These are phyloP conservation scores for Chaetomium olivaceum DNA, from an alignment of 2,329 filamentous ascomycete species.

Conservation along the genomic window DNA sequence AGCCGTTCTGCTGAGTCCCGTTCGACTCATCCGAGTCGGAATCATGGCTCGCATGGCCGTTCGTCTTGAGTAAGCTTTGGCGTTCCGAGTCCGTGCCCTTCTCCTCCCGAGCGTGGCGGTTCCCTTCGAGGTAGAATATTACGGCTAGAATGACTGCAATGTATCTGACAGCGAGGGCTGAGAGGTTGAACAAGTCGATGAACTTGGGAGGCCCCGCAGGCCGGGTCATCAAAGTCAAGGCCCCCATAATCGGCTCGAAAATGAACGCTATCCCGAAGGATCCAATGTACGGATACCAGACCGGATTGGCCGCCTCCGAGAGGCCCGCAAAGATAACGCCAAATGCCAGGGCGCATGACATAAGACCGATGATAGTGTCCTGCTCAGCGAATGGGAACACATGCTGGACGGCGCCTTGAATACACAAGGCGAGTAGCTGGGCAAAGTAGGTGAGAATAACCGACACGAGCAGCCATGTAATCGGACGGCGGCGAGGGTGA, in stretches of 20 bases:
- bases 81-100: constrained; percentile 54
- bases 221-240: constrained; percentile 31
- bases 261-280: constrained; percentile 60
- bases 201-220: constrained; percentile 13
- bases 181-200: constrained; percentile 36
- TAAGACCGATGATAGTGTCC: constrained; percentile 55
- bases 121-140: constrained; percentile 36
- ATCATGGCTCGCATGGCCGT: constrained; percentile 31
- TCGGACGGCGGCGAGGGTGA: constrained; percentile 45
- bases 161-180: constrained; percentile 39
- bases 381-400: constrained; percentile 47
- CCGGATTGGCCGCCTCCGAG: constrained; percentile 49
- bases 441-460: constrained; percentile 49
- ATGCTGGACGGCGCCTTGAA: constrained; percentile 39
- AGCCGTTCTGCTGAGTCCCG: constrained; percentile 35
- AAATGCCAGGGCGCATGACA: constrained; percentile 66
- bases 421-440: constrained; percentile 47
- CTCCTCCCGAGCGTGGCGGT: constrained; percentile 28
- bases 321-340: constrained; percentile 59
- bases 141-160: constrained; percentile 40
- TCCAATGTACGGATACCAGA: constrained; percentile 65
- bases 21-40: constrained; percentile 30
- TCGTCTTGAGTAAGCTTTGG: constrained; percentile 57
- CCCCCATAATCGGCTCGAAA: constrained; percentile 53
- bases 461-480: constrained; percentile 47